Evolutionary conservation across 257 asterid genomes (phyloP).

Genomic region (Echium plantagineum): DNA sequence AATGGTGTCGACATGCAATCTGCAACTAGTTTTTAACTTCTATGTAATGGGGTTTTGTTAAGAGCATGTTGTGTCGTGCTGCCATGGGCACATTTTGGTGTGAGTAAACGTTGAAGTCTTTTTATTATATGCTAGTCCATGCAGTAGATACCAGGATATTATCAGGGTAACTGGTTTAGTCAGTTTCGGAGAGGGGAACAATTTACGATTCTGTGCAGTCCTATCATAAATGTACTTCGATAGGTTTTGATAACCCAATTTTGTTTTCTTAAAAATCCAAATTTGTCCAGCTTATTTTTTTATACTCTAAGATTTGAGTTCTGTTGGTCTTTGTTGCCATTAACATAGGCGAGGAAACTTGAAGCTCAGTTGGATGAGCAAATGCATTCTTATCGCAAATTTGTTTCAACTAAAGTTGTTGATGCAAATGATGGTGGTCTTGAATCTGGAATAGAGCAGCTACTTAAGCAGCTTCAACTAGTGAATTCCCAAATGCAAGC

Average conservation of each 20-base stretch:
- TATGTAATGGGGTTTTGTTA: no score
- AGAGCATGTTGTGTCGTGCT: neutral
- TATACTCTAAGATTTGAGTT: neutral
- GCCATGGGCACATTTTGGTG: no score
- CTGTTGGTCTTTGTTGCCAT: constrained; percentile 6
- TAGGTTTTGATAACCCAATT: neutral
- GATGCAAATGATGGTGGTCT: constrained; percentile 46
- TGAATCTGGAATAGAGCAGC: constrained; percentile 71
- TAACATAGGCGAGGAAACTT: constrained; percentile 69
- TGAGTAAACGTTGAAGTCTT: no score
- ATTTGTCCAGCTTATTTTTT: neutral
- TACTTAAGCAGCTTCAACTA: constrained; percentile 81
- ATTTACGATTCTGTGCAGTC: neutral
- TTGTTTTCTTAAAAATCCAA: no score
- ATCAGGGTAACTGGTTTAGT: neutral
- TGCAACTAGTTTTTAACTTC: no score
- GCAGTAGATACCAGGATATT: neutral
- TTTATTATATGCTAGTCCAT: neutral
- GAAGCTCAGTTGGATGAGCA: constrained; percentile 95
- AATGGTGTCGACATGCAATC: no score
- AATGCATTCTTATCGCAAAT: constrained; percentile 80
- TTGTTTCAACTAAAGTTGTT: constrained; percentile 56
- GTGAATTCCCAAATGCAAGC: constrained; percentile 90
- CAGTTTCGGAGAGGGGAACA: neutral
- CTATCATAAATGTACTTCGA: neutral